A percentile compares a stretch with the other conserved stretches of the same genome.
Evolutionary conservation across 495 filamentous ascomycete genomes (phyloP).

Genomic region (Talaromyces wortmannii): DNA sequence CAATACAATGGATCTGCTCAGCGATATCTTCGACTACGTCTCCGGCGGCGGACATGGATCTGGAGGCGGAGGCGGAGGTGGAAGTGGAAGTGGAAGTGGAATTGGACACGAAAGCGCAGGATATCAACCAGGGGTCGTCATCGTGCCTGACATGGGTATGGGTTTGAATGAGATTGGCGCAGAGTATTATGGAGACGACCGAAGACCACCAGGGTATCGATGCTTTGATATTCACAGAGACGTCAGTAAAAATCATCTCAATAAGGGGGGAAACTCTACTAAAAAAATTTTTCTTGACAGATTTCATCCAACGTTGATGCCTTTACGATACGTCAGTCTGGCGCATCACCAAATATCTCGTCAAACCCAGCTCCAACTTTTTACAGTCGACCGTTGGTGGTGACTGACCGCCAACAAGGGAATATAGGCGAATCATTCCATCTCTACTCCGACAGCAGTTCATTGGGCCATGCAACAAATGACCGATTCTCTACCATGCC

Average conservation of each 20-base stretch:
- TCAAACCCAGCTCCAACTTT: not conserved
- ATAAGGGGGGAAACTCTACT: not conserved
- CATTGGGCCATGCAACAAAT: not conserved
- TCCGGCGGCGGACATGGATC: not conserved
- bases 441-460: not conserved
- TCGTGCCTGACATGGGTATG: not conserved
- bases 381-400: not conserved
- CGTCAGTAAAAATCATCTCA: not conserved
- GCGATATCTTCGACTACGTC: not conserved
- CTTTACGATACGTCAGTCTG: too few species aligned
- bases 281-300: not conserved
- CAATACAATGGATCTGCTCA: not conserved
- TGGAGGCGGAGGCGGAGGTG: constrained; percentile 1
- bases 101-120: too few species aligned
- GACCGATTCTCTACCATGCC: not conserved
- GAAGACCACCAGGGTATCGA: not conserved
- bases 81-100: constrained; percentile 7
- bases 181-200: not conserved
- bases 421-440: not conserved
- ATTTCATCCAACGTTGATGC: too few species aligned
- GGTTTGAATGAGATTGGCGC: not conserved
- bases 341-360: too few species aligned
- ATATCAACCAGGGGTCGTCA: not conserved
- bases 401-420: not conserved
- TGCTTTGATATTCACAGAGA: not conserved